Conservation (phyloP, 2,329 filamentous ascomycete genomes). For the Drechmeria coniospora region DNA sequence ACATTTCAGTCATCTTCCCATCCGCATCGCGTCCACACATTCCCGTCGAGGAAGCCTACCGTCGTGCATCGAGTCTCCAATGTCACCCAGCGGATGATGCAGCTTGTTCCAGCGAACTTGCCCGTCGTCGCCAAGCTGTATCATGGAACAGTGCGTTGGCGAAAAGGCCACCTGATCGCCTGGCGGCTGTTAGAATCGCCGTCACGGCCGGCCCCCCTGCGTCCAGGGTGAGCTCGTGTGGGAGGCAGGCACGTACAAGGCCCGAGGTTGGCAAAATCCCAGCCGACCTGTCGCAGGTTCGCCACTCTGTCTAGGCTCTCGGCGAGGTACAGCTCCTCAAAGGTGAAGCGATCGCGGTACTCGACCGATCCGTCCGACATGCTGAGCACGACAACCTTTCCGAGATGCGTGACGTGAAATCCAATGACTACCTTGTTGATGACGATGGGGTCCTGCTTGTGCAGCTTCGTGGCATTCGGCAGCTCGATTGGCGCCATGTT, state of each 20-base stretch:
- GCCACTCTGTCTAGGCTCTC: constrained; percentile 49
- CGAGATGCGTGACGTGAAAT: constrained; percentile 52
- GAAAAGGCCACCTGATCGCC: constrained; percentile 46
- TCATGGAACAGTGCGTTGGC: constrained; percentile 42
- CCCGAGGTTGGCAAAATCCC: constrained; percentile 50
- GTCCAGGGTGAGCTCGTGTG: no score
- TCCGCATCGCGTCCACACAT: no score
- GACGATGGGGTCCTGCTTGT: constrained; percentile 51
- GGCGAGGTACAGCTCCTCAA: constrained; percentile 52
- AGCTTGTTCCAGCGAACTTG: constrained; percentile 43
- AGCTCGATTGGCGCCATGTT: constrained; percentile 28
- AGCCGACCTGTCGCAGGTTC: constrained; percentile 63
- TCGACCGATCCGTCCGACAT: constrained; percentile 72
- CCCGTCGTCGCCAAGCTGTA: constrained; percentile 42
- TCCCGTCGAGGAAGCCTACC: constrained; percentile 24
- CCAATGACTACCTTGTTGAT: constrained; percentile 57
- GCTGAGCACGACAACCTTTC: constrained; percentile 54
- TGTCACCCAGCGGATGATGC: constrained; percentile 31
- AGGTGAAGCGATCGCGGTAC: constrained; percentile 60
- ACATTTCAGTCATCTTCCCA: constrained; percentile 5
- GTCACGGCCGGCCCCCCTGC: no score
- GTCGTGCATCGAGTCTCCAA: constrained; percentile 31
- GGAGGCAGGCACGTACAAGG: constrained; percentile 35
- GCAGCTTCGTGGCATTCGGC: constrained; percentile 28
- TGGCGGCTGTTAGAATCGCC: constrained; percentile 13